Conservation (phyloP, 1,284 basidiomycete genomes). For the Wolfiporia cocos region DNA sequence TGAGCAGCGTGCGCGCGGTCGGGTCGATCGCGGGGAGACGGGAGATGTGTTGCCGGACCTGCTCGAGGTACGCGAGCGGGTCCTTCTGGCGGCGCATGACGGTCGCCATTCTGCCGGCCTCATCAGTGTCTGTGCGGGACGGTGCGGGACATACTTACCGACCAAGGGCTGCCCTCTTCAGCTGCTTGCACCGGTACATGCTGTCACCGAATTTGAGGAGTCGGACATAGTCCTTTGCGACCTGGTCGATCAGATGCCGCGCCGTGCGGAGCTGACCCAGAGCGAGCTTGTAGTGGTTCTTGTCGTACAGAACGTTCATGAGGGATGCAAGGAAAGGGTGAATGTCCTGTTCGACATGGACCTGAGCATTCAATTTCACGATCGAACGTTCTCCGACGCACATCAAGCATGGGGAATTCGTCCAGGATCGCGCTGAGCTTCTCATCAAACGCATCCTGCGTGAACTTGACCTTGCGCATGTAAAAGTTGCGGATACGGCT, state of each 20-base stretch:
- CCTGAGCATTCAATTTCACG: not conserved
- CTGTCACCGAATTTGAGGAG: conserved; percentile 95
- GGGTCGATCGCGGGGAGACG: conserved; percentile 95
- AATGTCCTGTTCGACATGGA: conserved; percentile 59
- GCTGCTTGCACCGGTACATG: conserved; percentile 94
- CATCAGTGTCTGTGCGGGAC: not conserved
- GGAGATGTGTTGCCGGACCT: conserved; percentile 95
- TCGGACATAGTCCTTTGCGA: conserved; percentile 93
- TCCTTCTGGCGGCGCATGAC: conserved; percentile 97
- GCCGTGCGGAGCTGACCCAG: conserved; percentile 92
- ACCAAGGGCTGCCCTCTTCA: conserved; percentile 91
- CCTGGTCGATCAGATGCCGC: conserved; percentile 90
- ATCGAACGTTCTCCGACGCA: conserved; percentile 31
- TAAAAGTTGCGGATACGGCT: conserved; percentile 92
- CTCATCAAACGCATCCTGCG: conserved; percentile 96
- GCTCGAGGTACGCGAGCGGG: conserved; percentile 92
- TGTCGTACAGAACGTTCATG: conserved; percentile 96
- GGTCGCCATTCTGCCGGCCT: conserved; percentile 76
- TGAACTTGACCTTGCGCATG: conserved; percentile 99
- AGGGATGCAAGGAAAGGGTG: conserved; percentile 93
- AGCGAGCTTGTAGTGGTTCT: conserved; percentile 98
- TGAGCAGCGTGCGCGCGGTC: conserved; percentile 91
- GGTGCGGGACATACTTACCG: conserved; percentile 47
- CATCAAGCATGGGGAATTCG: conserved; percentile 97
- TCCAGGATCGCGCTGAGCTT: conserved; percentile 91